Base-by-base conservation (phyloP, 768 basidiomycete species). In the Hortiboletus campestris region DNA sequence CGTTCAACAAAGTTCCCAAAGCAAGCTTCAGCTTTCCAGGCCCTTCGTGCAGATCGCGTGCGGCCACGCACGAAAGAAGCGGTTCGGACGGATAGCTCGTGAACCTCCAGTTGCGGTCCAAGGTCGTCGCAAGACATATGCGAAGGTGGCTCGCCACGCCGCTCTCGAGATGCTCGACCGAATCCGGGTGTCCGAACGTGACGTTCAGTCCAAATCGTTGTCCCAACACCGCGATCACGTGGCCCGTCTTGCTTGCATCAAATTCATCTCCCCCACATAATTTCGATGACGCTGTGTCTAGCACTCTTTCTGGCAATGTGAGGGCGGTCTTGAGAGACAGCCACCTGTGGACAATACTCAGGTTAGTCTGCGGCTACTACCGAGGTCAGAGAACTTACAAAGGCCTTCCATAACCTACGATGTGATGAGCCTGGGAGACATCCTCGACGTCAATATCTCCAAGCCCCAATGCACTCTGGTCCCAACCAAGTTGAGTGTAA, bases 51-150 rank as follows among this genome's bases (percentile, higher is more conserved):
- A 58, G 31, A 12, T 41, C 6, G 8, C 3, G 16, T 16, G 57
- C 57, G 1, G 60, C 55, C n/a, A 46, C 43, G n/a, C 49, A 62
- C 3, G 60, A 65, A 10, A 65, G 17, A 12, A 64, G 14, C 6
- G 62, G 53, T n/a, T 66, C 62, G 17, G 59, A 64, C n/a, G 64
- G 58, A 40, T 60, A 59, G 14, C 28, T 40, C 10, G 63, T 61
- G 19, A 53, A 65, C n/a, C 39, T 46, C 54, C 63, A 54, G 17
- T 45, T 38, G 12, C 55, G 46, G 38, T 57, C 53, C 49, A 40
- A 16, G 16, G 55, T 57, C 2, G 36, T 56, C 34, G 22, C 20
- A 29, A 48, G 56, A 28, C 56, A 66, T 8, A 58, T n/a, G n/a
- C 53, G 61, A 2, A 63, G 53, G 28, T 66, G 51, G 14, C 56